Percentiles rank a stretch among this genome's conserved stretches.
These are phyloP conservation scores for Metschnikowia amazonensis DNA, from an alignment of 805 yeast species.

Conservation along the genomic window DNA sequence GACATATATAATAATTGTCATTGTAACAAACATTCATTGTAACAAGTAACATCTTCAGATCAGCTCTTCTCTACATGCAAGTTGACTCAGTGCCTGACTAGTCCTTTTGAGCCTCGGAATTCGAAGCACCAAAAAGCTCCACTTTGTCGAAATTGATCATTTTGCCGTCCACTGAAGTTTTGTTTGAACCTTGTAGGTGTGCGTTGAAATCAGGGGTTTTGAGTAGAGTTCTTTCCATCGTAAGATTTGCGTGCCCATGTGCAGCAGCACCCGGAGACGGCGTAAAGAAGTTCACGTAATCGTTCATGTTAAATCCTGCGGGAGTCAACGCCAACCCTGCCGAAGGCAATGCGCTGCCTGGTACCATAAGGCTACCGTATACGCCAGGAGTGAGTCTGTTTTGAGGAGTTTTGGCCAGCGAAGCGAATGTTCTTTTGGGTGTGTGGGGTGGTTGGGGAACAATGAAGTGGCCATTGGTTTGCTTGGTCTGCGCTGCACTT, in stretches of 20 bases:
- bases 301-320: conserved; percentile 77
- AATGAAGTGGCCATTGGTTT: conserved; percentile 21
- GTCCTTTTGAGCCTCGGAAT: conserved; percentile 14
- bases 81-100: conserved; percentile 10
- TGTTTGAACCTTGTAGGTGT: conserved; percentile 18
- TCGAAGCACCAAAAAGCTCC: conserved; percentile 22
- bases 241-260: conserved; percentile 6
- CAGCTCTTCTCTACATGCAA: not conserved
- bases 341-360: conserved; percentile 35
- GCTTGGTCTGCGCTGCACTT: not conserved
- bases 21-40: too few relatives aligned
- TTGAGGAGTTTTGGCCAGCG: conserved; percentile 35
- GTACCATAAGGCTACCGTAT: conserved; percentile 22
- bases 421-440: conserved; percentile 34
- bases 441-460: conserved; percentile 44
- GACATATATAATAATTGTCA: too few relatives aligned
- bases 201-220: conserved; percentile 42
- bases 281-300: conserved; percentile 73
- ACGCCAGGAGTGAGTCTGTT: conserved; percentile 40
- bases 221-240: conserved; percentile 21
- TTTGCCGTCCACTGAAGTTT: conserved; percentile 34
- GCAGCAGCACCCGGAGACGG: conserved; percentile 67
- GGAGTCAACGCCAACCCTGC: conserved; percentile 47
- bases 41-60: too few relatives aligned
- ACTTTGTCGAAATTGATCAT: conserved; percentile 42